A percentile compares a stretch with the other conserved stretches of the same genome.
These are phyloP conservation scores for Solanum hybrid DNA, from an alignment of 305 asterid species.

Conservation along the genomic window DNA sequence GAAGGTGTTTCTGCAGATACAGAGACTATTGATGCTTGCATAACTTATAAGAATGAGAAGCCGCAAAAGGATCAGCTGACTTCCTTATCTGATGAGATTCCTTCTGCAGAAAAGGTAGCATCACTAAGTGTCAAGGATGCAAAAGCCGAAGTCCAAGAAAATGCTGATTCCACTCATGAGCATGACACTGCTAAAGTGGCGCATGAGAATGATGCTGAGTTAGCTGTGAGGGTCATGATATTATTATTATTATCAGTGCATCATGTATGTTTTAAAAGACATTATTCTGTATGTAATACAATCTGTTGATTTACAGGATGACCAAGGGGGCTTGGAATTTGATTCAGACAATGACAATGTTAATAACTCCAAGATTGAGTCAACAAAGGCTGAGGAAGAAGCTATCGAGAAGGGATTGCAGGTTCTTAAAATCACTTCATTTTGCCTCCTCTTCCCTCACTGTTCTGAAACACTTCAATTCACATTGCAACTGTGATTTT, in stretches of 20 bases:
- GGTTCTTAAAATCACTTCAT: slow-evolving; percentile 31
- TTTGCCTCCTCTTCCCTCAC: not conserved
- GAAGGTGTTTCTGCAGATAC: slow-evolving; percentile 21
- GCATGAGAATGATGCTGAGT: slow-evolving; percentile 41
- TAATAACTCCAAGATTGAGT: slow-evolving; percentile 65
- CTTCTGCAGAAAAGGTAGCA: slow-evolving; percentile 52
- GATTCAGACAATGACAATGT: slow-evolving; percentile 67
- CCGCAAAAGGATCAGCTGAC: slow-evolving; percentile 33
- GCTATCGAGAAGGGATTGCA: slow-evolving; percentile 89
- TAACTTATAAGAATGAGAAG: slow-evolving; percentile 12
- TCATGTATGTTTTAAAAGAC: not conserved
- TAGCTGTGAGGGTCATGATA: slow-evolving; percentile 34
- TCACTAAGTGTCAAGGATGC: slow-evolving; percentile 47
- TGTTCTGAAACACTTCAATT: not conserved
- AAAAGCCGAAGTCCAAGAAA: slow-evolving; percentile 42
- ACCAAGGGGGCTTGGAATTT: slow-evolving; percentile 46
- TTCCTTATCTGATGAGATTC: slow-evolving; percentile 57
- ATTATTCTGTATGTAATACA: not conserved
- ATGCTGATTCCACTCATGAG: slow-evolving; percentile 19
- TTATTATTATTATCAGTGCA: not conserved
- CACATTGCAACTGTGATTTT: not conserved
- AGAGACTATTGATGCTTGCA: slow-evolving; percentile 16
- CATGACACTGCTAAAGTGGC: slow-evolving; percentile 28
- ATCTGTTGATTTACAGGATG: slow-evolving; percentile 37
- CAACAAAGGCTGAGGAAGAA: slow-evolving; percentile 86